These are phyloP conservation scores for Stellera chamaejasme DNA, from an alignment of 345 rosid genomes.

Conservation along the genomic window DNA sequence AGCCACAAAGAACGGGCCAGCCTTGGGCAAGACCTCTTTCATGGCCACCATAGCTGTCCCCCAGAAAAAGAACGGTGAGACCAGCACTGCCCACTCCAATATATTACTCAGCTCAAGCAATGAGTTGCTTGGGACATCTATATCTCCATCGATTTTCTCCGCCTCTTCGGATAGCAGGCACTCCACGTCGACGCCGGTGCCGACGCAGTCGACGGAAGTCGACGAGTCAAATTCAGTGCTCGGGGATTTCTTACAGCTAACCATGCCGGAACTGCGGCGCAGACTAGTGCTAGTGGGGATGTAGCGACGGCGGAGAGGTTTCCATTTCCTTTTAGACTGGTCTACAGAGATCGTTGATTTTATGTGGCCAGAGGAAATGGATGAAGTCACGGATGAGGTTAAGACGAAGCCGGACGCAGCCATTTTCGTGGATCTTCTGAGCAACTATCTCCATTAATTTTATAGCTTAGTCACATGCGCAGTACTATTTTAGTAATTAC, in stretches of 20 bases:
- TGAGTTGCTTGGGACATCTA: background rate
- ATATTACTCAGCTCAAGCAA: conserved; percentile 13
- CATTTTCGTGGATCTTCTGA: too few relatives aligned
- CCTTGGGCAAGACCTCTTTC: conserved; percentile 84
- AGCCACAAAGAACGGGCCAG: conserved; percentile 84
- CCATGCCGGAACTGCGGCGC: background rate
- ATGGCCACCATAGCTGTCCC: conserved; percentile 98
- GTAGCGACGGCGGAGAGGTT: too few relatives aligned
- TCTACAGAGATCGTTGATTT: too few relatives aligned
- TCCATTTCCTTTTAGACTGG: too few relatives aligned
- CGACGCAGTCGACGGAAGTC: conserved; percentile 31
- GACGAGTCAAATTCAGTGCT: conserved; percentile 9
- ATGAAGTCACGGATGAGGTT: too few relatives aligned
- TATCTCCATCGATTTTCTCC: background rate
- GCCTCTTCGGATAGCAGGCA: conserved; percentile 21
- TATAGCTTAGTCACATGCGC: too few relatives aligned
- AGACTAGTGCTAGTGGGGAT: too few relatives aligned
- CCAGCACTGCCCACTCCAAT: conserved; percentile 56
- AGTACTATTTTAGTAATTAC: too few relatives aligned
- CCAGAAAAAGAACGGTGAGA: conserved; percentile 96
- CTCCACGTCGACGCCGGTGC: conserved; percentile 51
- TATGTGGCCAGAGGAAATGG: too few relatives aligned
- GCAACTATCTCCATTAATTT: too few relatives aligned
- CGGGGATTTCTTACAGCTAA: conserved; percentile 9
- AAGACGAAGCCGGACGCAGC: too few relatives aligned